These are phyloP conservation scores for Fomitopsis schrenkii DNA, from an alignment of 1,284 basidiomycete genomes.

Conservation along the genomic window DNA sequence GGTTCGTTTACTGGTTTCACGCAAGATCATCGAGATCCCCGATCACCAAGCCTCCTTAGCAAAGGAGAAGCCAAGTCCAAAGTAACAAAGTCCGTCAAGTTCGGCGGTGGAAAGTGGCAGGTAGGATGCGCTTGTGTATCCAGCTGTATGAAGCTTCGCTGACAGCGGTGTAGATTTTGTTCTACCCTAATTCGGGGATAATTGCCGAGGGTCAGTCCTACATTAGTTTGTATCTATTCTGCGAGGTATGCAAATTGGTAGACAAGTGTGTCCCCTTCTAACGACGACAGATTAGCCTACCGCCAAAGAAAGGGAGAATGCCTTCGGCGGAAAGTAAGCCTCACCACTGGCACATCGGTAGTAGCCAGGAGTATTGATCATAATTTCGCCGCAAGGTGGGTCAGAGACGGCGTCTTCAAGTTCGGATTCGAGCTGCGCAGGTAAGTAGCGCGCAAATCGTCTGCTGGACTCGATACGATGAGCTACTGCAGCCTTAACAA, in stretches of 20 bases:
- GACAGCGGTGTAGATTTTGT: conserved; percentile 51
- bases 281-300: conserved; percentile 51
- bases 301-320: conserved; percentile 65
- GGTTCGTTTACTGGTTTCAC: conserved; percentile 28
- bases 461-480: conserved; percentile 1
- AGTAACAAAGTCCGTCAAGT: conserved; percentile 60
- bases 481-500: conserved; percentile 40
- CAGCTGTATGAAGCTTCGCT: neutral
- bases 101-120: conserved; percentile 72
- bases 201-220: conserved; percentile 38
- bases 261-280: neutral
- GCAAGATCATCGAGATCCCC: neutral
- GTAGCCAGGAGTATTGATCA: neutral
- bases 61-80: conserved; percentile 71
- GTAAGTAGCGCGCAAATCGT: conserved; percentile 31
- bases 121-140: conserved; percentile 28
- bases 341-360: neutral
- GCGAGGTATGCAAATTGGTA: conserved; percentile 53
- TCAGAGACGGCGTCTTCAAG: conserved; percentile 78
- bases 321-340: conserved; percentile 56
- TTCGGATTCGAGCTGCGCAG: conserved; percentile 82
- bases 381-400: conserved; percentile 49
- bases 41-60: conserved; percentile 23
- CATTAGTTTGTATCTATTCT: conserved; percentile 75
- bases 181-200: conserved; percentile 72